Conservation (phyloP, 352 stramenopile genomes). For the Peronospora belbahrii region DNA sequence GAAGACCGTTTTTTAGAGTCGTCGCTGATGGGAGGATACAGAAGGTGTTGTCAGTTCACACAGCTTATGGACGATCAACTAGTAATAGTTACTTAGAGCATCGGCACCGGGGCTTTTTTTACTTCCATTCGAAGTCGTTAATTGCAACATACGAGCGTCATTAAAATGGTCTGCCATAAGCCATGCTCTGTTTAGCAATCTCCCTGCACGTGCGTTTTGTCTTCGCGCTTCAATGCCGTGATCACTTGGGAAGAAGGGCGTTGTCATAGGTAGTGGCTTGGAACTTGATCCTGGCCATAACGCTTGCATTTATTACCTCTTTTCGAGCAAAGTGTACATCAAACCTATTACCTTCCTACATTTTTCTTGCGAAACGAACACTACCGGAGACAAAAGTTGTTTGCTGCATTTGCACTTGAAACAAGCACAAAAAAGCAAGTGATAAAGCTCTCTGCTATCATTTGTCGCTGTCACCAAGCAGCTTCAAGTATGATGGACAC, state of each 20-base stretch:
- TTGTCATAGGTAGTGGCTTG: constrained; percentile 45
- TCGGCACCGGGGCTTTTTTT: constrained; percentile 41
- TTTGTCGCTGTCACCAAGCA: not conserved
- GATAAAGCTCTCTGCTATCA: not conserved
- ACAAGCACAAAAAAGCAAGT: constrained; percentile 1
- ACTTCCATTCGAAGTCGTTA: constrained; percentile 53
- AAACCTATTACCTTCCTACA: too few species aligned
- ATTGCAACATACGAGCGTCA: constrained; percentile 34
- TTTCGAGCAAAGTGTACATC: too few species aligned
- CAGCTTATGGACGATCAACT: too few species aligned
- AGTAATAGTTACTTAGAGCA: not conserved
- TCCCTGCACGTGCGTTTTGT: constrained; percentile 28
- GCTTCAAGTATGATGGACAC: not conserved
- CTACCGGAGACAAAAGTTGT: constrained; percentile 10
- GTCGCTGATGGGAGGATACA: too few species aligned
- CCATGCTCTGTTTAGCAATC: constrained; percentile 32
- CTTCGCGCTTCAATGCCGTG: constrained; percentile 16
- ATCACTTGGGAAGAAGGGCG: constrained; percentile 30
- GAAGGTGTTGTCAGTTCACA: too few species aligned
- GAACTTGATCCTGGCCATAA: constrained; percentile 53
- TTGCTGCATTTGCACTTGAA: constrained; percentile 18
- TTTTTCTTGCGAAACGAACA: too few species aligned
- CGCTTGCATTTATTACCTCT: constrained; percentile 34
- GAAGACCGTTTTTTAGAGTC: too few species aligned
- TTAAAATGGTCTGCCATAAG: constrained; percentile 44